phyloP scores from a whole-genome alignment of 2,329 filamentous ascomycete species.

The Alternaria angustiovoidea region DNA sequence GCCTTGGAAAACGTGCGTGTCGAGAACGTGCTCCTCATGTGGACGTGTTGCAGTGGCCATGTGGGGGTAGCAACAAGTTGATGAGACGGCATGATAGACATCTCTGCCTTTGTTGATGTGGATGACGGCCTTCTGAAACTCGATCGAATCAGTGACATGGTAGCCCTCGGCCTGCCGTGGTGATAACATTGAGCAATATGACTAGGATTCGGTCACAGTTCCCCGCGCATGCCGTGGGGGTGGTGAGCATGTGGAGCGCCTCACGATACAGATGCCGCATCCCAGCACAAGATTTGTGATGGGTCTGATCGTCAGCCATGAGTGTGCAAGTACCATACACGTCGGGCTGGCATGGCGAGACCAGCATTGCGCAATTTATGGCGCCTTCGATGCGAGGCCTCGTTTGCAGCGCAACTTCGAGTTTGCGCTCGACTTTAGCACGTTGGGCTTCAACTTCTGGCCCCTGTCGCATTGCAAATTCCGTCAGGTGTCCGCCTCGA shows the following conservation, averaged over 20 bases:
- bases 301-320: not conserved
- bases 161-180: constrained; percentile 3
- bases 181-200: constrained; percentile 1
- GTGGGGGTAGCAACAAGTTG: constrained; percentile 13
- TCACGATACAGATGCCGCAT: constrained; percentile 1
- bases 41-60: constrained; percentile 2
- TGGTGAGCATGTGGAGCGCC: not conserved
- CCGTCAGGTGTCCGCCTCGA: constrained; percentile 2
- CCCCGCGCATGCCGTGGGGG: constrained; percentile 13
- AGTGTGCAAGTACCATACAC: not conserved
- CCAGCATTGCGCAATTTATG: constrained; percentile 7
- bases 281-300: constrained; percentile 7
- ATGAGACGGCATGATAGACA: constrained; percentile 5
- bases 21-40: constrained; percentile 7
- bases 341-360: not conserved
- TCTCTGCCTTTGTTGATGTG: not conserved
- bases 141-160: constrained; percentile 3
- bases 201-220: constrained; percentile 7
- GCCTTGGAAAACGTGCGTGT: constrained; percentile 17
- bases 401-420: not conserved
- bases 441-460: constrained; percentile 3
- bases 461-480: constrained; percentile 4
- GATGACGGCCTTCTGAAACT: constrained; percentile 8
- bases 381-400: not conserved
- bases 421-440: not conserved